Evolutionary conservation across 129 eudicot species (phyloP).

Genomic region (Flaveria ramosissima): DNA sequence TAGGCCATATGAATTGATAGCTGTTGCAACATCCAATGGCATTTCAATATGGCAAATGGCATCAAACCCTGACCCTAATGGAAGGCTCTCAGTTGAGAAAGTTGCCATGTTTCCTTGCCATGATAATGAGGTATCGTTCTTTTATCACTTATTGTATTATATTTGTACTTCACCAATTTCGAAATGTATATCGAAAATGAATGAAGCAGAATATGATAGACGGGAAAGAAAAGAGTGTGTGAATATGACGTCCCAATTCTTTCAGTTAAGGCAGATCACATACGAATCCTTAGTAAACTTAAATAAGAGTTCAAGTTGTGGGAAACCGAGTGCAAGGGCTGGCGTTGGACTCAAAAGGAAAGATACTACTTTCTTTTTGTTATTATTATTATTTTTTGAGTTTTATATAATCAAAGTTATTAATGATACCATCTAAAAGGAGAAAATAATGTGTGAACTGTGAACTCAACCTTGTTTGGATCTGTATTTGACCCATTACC

Average conservation of each 20-base stretch:
- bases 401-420: not conserved
- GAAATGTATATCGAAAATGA: too few species aligned
- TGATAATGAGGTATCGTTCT: slow-evolving; percentile 53
- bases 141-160: not conserved
- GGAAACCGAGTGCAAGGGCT: too few species aligned
- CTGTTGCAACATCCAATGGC: slow-evolving; percentile 80
- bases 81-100: slow-evolving; percentile 76
- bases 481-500: not conserved
- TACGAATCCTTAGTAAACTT: too few species aligned
- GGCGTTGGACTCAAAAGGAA: too few species aligned
- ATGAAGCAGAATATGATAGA: too few species aligned
- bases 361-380: not conserved
- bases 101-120: slow-evolving; percentile 66
- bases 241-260: too few species aligned
- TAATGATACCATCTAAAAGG: not conserved
- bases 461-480: not conserved
- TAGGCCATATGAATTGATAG: slow-evolving; percentile 89
- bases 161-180: too few species aligned
- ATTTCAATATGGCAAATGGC: slow-evolving; percentile 89
- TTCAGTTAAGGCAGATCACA: too few species aligned
- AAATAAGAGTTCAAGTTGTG: too few species aligned
- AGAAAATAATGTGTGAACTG: not conserved
- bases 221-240: too few species aligned
- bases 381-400: not conserved
- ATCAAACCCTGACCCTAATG: slow-evolving; percentile 65